Evolutionary conservation across 2,329 filamentous ascomycete genomes (phyloP).

Genomic region (Xylaria sp.): DNA sequence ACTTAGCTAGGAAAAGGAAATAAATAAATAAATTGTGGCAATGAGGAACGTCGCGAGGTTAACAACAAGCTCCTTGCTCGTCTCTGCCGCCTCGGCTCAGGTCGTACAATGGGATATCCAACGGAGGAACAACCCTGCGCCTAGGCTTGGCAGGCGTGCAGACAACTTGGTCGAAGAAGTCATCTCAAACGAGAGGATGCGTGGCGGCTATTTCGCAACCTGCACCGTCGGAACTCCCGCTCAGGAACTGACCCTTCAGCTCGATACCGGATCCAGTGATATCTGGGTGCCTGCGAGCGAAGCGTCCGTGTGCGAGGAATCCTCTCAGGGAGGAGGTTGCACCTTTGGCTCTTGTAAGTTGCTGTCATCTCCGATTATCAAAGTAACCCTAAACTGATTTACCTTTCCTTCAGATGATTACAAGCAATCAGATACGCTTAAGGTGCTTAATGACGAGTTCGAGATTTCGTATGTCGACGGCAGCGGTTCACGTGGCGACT

Average conservation of each 20-base stretch:
- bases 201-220: slow-evolving; percentile 62
- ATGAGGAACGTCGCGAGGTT: slow-evolving; percentile 37
- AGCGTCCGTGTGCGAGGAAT: slow-evolving; percentile 48
- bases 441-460: slow-evolving; percentile 52
- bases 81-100: slow-evolving; percentile 39
- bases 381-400: slow-evolving; percentile 26
- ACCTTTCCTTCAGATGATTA: slow-evolving; percentile 49
- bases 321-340: slow-evolving; percentile 44
- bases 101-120: slow-evolving; percentile 57
- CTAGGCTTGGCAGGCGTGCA: slow-evolving; percentile 46
- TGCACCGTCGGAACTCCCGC: slow-evolving; percentile 62
- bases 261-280: slow-evolving; percentile 71
- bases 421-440: slow-evolving; percentile 53
- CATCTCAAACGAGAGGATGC: slow-evolving; percentile 51
- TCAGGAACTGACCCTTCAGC: slow-evolving; percentile 62
- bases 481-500: slow-evolving; percentile 61
- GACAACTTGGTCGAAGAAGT: slow-evolving; percentile 48
- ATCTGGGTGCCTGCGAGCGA: slow-evolving; percentile 60
- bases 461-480: slow-evolving; percentile 67
- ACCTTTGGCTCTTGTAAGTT: slow-evolving; percentile 54
- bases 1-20: too few relatives aligned
- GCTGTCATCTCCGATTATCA: not conserved
- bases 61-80: slow-evolving; percentile 38
- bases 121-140: slow-evolving; percentile 41
- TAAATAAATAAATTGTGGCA: not conserved